Conservation (phyloP, 2,329 filamentous ascomycete genomes). For the Xenoacremonium recifei region DNA sequence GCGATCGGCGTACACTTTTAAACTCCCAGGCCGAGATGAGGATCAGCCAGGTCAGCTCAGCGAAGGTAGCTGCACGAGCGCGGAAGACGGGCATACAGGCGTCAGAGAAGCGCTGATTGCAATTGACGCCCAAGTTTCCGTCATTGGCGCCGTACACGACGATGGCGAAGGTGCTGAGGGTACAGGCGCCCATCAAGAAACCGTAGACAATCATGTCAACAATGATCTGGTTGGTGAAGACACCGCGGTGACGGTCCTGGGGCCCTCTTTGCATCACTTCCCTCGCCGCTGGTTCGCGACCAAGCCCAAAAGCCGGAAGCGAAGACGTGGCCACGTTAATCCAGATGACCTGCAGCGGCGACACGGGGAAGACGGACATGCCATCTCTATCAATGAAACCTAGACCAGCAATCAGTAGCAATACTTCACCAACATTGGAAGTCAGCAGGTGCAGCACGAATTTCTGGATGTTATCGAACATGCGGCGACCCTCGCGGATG, state of each 20-base stretch:
- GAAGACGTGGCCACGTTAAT: slow-evolving; percentile 72
- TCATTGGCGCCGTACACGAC: slow-evolving; percentile 55
- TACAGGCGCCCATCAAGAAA: slow-evolving; percentile 60
- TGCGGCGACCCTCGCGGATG: slow-evolving; percentile 64
- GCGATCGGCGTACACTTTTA: slow-evolving; percentile 61
- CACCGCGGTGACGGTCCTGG: slow-evolving; percentile 49
- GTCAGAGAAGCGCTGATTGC: slow-evolving; percentile 52
- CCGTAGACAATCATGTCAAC: slow-evolving; percentile 64
- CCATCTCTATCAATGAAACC: slow-evolving; percentile 64
- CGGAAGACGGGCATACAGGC: slow-evolving; percentile 59
- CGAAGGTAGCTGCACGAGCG: slow-evolving; percentile 65
- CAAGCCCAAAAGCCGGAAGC: slow-evolving; percentile 70
- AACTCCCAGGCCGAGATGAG: slow-evolving; percentile 70
- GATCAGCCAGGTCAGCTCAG: slow-evolving; percentile 66
- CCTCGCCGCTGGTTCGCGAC: slow-evolving; percentile 64
- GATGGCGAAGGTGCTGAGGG: slow-evolving; percentile 55
- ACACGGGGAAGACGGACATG: slow-evolving; percentile 67
- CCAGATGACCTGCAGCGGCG: slow-evolving; percentile 72
- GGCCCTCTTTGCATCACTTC: slow-evolving; percentile 67
- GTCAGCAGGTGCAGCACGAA: slow-evolving; percentile 66
- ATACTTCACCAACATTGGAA: slow-evolving; percentile 66
- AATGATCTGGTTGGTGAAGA: slow-evolving; percentile 64
- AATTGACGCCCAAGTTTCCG: slow-evolving; percentile 56
- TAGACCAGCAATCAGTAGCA: slow-evolving; percentile 64
- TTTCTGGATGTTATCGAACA: slow-evolving; percentile 71